Base-by-base conservation (phyloP, 2,329 filamentous ascomycete genomes). In the Ustulina deusta region DNA sequence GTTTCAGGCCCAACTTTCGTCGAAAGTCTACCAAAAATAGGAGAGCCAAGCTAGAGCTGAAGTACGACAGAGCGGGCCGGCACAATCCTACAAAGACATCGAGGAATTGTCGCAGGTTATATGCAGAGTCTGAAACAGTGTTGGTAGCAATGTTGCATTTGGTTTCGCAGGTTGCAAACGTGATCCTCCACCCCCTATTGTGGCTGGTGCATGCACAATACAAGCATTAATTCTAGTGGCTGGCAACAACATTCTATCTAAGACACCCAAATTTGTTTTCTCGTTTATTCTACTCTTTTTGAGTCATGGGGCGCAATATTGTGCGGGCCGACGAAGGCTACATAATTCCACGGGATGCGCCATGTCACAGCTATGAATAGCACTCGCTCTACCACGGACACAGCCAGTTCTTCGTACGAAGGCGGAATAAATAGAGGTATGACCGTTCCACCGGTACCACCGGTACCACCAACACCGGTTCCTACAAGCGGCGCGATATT, bases 131-230 rank as follows among this genome's bases (percentile, higher is more conserved):
- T 54, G 59, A 66, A 38, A 66, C 64, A 58, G 13, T 66, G 58
- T 66, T 63, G 38, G 64, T 58, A 66, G 17, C 51, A 54, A 42
- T 48, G 27, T 48, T 49, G 57, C 29, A 32, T 38, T 57, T 34
- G 58, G 54, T 62, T 66, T 55, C 40, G 59, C 25, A 40, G 27
- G 38, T 3, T 61, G 63, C 64, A 63, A 52, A 20, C 13, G 27
- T 49, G 48, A 67, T 67, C 65, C 65, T 67, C 56, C 60, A 22
- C 48, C 40, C 58, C 55, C 55, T 56, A 51, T 13, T 55, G 29
- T 46, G 38, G 36, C 36, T 40, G 15, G 34, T 36, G n/a, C 9
- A n/a, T 22, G n/a, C n/a, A n/a, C n/a, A n/a, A n/a, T n/a, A n/a
- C n/a, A n/a, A n/a, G n/a, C n/a, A n/a, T n/a, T n/a, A n/a, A n/a